Evolutionary conservation across 2,329 filamentous ascomycete genomes (phyloP).

Genomic region (Malbranchea zuffiana): DNA sequence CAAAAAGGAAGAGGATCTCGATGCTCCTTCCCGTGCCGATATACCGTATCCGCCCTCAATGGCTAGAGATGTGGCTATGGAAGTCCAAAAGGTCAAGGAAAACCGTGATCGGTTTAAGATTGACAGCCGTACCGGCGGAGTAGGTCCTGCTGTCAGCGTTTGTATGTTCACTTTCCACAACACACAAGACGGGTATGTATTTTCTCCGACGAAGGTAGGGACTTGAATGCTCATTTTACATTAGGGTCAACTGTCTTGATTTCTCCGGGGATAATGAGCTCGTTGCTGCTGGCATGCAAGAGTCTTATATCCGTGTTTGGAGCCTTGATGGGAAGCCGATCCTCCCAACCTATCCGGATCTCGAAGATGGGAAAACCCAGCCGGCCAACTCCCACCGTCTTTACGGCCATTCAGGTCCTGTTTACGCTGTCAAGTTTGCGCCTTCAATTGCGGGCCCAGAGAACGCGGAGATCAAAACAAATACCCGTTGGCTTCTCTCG

Average conservation of each 20-base stretch:
- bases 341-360: conserved; percentile 51
- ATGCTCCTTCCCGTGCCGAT: conserved; percentile 65
- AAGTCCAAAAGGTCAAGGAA: conserved; percentile 88
- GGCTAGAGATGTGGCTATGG: conserved; percentile 81
- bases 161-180: conserved; percentile 99
- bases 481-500: conserved; percentile 70
- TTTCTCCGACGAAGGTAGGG: background rate
- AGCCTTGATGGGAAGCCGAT: conserved; percentile 76
- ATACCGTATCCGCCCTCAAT: conserved; percentile 80
- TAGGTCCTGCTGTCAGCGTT: conserved; percentile 72
- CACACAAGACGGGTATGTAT: conserved; percentile 67
- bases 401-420: conserved; percentile 79
- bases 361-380: conserved; percentile 44
- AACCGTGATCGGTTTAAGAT: conserved; percentile 86
- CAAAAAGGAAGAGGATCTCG: conserved; percentile 80
- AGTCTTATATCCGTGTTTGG: conserved; percentile 95
- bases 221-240: conserved; percentile 17
- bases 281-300: conserved; percentile 77
- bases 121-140: conserved; percentile 68
- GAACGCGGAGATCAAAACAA: conserved; percentile 43
- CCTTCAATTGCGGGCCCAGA: conserved; percentile 49
- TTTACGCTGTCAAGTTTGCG: conserved; percentile 84
- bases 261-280: conserved; percentile 86
- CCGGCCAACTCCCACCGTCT: conserved; percentile 61
- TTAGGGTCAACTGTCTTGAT: conserved; percentile 79